Percentiles rank a stretch among this genome's conserved stretches.
phyloP scores from a whole-genome alignment of 257 asterid genomes.

The Orobanche coerulescens region DNA sequence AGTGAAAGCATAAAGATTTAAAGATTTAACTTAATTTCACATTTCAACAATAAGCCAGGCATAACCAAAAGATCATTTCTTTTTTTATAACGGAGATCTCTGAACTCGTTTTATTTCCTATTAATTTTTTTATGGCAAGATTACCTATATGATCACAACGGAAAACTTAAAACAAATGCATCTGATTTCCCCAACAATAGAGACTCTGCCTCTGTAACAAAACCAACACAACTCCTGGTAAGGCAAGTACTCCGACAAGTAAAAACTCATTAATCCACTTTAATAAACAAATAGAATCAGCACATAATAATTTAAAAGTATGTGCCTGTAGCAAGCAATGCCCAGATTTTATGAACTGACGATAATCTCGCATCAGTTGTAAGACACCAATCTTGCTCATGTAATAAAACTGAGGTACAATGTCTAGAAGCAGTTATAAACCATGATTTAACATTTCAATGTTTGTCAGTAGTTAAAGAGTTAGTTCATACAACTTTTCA shows the following conservation, averaged over 20 bases:
- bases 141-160: constrained; percentile 2
- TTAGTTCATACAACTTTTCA: constrained; percentile 7
- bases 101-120: background rate
- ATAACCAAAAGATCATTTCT: background rate
- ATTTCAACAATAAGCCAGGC: background rate
- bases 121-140: background rate
- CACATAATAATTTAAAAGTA: background rate
- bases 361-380: background rate
- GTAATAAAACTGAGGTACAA: background rate
- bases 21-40: constrained; percentile 2
- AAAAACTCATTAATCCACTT: background rate
- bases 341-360: background rate
- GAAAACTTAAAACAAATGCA: background rate
- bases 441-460: background rate
- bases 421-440: constrained; percentile 13
- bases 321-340: constrained; percentile 10
- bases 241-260: background rate
- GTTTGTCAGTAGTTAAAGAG: constrained; percentile 1
- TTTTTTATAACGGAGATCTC: background rate
- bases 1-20: background rate
- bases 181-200: constrained; percentile 13
- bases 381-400: background rate
- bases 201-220: background rate
- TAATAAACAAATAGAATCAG: constrained; percentile 4
- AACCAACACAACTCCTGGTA: constrained; percentile 2